Conservation (phyloP, 306 rosid species). For the Medicago lupulina region DNA sequence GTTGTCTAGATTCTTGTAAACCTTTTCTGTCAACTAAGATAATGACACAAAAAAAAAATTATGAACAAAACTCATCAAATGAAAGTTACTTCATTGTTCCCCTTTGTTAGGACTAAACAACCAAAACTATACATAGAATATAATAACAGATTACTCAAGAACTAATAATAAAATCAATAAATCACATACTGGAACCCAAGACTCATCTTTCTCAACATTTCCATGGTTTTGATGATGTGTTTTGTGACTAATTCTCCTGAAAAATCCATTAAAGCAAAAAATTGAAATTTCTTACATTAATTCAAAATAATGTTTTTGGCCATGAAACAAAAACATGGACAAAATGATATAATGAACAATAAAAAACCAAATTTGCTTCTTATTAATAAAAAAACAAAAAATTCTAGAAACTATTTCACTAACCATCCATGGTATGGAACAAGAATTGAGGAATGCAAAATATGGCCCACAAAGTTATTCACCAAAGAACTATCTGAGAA, state of each 20-base stretch:
- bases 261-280: not conserved
- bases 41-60: not conserved
- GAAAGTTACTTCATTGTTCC: conserved; percentile 47
- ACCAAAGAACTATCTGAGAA: conserved; percentile 69
- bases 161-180: not conserved
- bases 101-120: not conserved
- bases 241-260: conserved; percentile 95
- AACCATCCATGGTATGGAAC: conserved; percentile 97
- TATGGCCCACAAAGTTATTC: conserved; percentile 74
- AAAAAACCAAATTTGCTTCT: not conserved
- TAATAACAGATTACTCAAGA: not conserved
- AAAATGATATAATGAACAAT: too few relatives aligned
- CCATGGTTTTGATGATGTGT: conserved; percentile 99
- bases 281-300: not conserved
- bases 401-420: conserved; percentile 18
- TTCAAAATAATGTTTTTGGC: not conserved
- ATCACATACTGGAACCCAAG: conserved; percentile 92
- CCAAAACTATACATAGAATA: not conserved
- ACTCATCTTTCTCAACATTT: conserved; percentile 90
- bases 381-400: too few relatives aligned
- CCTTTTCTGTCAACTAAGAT: conserved; percentile 75
- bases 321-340: not conserved
- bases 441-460: conserved; percentile 85
- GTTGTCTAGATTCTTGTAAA: conserved; percentile 58
- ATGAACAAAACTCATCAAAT: conserved; percentile 1